Evolutionary conservation across 768 basidiomycete species (phyloP), one percentile per base, ranked within the genome.

Genomic region (Panaeolus cyanescens): DNA sequence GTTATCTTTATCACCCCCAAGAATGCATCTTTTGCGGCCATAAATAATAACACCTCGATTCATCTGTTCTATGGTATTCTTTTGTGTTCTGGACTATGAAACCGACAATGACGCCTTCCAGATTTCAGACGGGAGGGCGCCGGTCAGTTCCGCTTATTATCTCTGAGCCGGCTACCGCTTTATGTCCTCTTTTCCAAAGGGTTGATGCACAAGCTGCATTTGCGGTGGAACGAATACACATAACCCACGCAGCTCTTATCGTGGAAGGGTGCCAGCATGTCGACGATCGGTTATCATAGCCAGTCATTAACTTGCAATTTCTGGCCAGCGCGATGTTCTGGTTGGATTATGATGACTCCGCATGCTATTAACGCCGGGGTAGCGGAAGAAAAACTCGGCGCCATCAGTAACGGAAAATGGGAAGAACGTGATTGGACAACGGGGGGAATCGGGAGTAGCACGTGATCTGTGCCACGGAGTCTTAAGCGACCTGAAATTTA

Each of bases 391-490:
- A 50, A 50, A 50, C 45, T 50, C 45, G 22, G 45, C 45, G 25
- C 45, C 45, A 50, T 50, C 45, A 50, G 45, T n/a, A n/a, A n/a
- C n/a, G 45, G 45, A 50, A 32, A 60, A 60, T 60, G 17, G n/a
- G 37, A 10, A 15, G 25, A 30, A 45, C 17, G 7, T 61, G 59
- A 60, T 60, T 60, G 59, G 59, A 5, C 30, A 39, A 56, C 55
- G 59, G 59, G 40, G 32, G 50, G 56, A 61, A 30, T 61, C 59
- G 59, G 59, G 15, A 50, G 8, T 31, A 34, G 40, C 59, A 61
- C 50, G 59, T 61, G 59, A 50, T n/a, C 10, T 0, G 1, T n/a
- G 17, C 8, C 42, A 56, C 55, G 36, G 19, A 42, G 32, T 57
- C 42, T 61, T 56, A 40, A 13, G 32, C 32, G 40, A 12, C 55